Evolutionary conservation across 768 basidiomycete species (phyloP), one percentile per base, ranked within the genome.

Genomic region (Tricholoma sp.): DNA sequence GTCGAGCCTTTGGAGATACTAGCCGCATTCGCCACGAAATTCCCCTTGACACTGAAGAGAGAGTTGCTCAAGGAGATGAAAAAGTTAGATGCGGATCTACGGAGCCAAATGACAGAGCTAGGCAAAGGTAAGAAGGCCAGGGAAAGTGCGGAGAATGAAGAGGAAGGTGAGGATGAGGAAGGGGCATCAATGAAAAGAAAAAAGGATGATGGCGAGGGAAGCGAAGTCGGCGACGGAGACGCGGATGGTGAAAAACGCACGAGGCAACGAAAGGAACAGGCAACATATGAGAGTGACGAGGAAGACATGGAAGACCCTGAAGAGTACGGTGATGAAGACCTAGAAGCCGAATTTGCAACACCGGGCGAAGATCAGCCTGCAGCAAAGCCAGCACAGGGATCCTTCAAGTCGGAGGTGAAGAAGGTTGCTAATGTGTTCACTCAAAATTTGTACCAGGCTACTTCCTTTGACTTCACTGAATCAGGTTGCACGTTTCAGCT

Each of bases 41-140:
- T 98, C 73, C 89, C 94, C 8, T 72, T 82, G 11, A 80, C 77
- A 44, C 75, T 99, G 64, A 92, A 89, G 73, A 91, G 86, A 69
- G 94, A 98, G 71, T 88, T 98, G 62, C 73, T 83, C 55, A 70
- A 76, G 11, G 96, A 98, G 74, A 82, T 98, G 79, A 93, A 89
- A 74, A 88, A 84, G 68, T 76, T 92, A 32, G 88, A 88, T 61
- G 81, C 84, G 17, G 89, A 94, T 65, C 71, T 90, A 59, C 91
- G 84, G 71, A 80, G 76, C 58, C 89, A 94, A 68, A 88, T 88
- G 52, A 78, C 82, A 32, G 86, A 92, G 59, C 76, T 96, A 13
- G 97, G 96, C 5, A 87, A 91, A 65, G 95, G 94, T 9, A 85
- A 83, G 59, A 76, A 76, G 34, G 66, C 71, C 31, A 76, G 65